phyloP scores from a whole-genome alignment of 345 rosid species.

The Eutrema heterophyllum region DNA sequence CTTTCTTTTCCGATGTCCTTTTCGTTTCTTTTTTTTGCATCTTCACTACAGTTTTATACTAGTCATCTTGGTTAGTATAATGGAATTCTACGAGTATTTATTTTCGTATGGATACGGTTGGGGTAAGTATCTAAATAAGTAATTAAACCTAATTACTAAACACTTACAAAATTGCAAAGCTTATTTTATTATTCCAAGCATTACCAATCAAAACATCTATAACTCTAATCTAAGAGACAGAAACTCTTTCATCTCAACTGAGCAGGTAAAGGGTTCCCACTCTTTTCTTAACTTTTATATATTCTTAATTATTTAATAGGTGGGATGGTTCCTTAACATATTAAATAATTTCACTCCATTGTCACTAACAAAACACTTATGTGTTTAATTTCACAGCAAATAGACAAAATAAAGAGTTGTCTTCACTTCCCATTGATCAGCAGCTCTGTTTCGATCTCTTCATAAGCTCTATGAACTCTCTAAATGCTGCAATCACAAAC shows the following conservation, averaged over 20 bases:
- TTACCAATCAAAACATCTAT: neutral
- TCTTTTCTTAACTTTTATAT: neutral
- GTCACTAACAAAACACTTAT: conserved; percentile 12
- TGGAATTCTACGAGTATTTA: neutral
- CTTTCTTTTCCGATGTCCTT: conserved; percentile 15
- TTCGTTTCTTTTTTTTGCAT: conserved; percentile 5
- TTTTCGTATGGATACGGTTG: neutral
- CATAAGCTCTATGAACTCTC: conserved; percentile 57
- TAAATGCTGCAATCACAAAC: conserved; percentile 41
- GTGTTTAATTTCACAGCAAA: neutral
- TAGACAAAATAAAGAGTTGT: conserved; percentile 15
- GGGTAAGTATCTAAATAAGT: neutral
- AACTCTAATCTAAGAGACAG: neutral
- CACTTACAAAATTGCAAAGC: neutral
- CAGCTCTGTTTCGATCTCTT: conserved; percentile 31
- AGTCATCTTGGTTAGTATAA: neutral
- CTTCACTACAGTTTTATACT: neutral
- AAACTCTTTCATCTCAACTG: neutral
- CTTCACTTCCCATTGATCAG: conserved; percentile 1
- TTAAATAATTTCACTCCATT: conserved; percentile 5
- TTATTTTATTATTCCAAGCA: neutral
- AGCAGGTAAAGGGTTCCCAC: no score
- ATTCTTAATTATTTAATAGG: neutral
- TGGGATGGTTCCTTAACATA: neutral
- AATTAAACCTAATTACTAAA: neutral